Evolutionary conservation across 1,284 basidiomycete species (phyloP), one percentile per base, ranked within the genome.

Genomic region (Porogramme epimiltina): DNA sequence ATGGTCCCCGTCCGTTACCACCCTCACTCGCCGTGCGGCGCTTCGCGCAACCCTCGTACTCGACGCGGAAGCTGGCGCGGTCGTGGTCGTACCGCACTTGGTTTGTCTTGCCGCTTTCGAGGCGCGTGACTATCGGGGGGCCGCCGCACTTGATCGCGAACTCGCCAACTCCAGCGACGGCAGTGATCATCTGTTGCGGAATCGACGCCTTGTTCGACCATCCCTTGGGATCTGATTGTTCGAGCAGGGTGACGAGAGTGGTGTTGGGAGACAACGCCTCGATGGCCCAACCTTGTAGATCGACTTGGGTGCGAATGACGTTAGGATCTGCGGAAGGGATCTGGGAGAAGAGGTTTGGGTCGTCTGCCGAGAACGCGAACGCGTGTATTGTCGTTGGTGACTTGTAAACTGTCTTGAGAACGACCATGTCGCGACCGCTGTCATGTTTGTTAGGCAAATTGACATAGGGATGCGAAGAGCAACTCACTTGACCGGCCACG

Each of bases 121-220:
- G 71, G 25, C 95, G 80, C 0, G 94, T 97, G 4, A 92, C 78
- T 6, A 94, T 81, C 0, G 96, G 97, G 2, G 96, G 95, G 0
- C 93, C 95, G 15, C 97, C 97, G 58, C 85, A 89, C 68, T 95
- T 95, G 73, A 99, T 95, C 1, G 92, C 90, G 66, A 92, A 96
- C 59, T 97, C 95, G 36, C 95, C 95, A 3, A 95, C 86, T 6
- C 93, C 93, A 0, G 95, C 90, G 1, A 98, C 74, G 2, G 87
- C 81, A 31, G 82, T 81, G 67, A 93, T 87, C 92, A 99, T 96
- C 62, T 93, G 87, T 33, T 89, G 87, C 0, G 95, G 95, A 34
- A 95, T 95, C 16, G 91, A 91, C 0, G 90, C 87, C 71, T 98
- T 99, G 72, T 93, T 94, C 5, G 93, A 88, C 96, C 96, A 98